Evolutionary conservation across 1,139 yeast species (phyloP).

Genomic region (Protomyces pachydermus): DNA sequence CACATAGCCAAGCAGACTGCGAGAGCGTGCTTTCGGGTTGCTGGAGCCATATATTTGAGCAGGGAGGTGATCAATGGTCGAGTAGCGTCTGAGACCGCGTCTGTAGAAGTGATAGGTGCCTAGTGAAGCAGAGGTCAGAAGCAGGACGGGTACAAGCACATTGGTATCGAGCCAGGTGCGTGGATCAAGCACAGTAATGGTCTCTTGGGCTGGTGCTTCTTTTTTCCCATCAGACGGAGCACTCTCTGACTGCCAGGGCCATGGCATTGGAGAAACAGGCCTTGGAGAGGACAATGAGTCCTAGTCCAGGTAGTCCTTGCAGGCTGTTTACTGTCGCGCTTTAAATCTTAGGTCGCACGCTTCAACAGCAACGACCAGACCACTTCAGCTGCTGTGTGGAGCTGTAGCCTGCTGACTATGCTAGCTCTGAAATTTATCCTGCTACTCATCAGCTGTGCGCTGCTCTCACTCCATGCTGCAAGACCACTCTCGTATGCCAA

Average conservation of each 20-base stretch:
- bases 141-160: slow-evolving; percentile 3
- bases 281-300: too few relatives aligned
- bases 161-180: neutral
- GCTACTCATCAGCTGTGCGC: too few relatives aligned
- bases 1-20: slow-evolving; percentile 67
- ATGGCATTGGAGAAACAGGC: neutral
- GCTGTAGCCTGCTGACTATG: too few relatives aligned
- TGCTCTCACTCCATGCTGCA: neutral
- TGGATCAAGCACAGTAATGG: neutral
- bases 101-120: slow-evolving; percentile 14
- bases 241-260: neutral
- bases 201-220: neutral
- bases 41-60: slow-evolving; percentile 10
- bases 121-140: slow-evolving; percentile 22
- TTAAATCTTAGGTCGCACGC: too few relatives aligned
- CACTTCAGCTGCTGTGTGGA: too few relatives aligned
- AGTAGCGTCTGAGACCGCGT: slow-evolving; percentile 30
- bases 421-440: too few relatives aligned
- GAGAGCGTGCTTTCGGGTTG: slow-evolving; percentile 35
- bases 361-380: too few relatives aligned
- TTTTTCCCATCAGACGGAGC: too few relatives aligned
- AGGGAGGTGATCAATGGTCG: slow-evolving; percentile 32
- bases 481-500: neutral
- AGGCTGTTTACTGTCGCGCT: too few relatives aligned
- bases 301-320: too few relatives aligned